phyloP scores from a whole-genome alignment of 1,284 basidiomycete species.

The Pascua sp. region DNA sequence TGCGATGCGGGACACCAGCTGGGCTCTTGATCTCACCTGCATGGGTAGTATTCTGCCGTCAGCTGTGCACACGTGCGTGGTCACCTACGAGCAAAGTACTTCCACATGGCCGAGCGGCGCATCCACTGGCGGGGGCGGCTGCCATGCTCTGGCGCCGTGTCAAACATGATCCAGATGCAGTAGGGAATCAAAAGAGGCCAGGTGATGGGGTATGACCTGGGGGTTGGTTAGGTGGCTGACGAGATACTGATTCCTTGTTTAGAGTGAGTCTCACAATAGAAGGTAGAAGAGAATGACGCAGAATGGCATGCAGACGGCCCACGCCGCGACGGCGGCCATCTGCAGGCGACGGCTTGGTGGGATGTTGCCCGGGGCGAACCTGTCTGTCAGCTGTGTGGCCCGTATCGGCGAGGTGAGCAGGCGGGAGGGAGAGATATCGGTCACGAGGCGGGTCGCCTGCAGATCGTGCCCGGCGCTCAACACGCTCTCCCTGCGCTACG shows the following conservation, averaged over 20 bases:
- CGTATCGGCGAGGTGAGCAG: not conserved
- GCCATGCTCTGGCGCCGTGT: conserved; percentile 72
- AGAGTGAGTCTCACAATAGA: conserved; percentile 61
- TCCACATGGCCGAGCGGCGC: conserved; percentile 68
- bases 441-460: not conserved
- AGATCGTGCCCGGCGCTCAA: not conserved
- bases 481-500: too few relatives aligned
- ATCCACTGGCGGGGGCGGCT: conserved; percentile 76
- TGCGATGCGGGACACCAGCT: not conserved
- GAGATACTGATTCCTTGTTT: not conserved
- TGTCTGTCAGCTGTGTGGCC: conserved; percentile 12
- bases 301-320: conserved; percentile 76
- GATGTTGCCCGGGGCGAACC: conserved; percentile 49
- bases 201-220: conserved; percentile 77
- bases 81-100: conserved; percentile 47
- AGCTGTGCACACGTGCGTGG: not conserved
- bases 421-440: not conserved
- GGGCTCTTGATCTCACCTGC: conserved; percentile 19
- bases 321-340: conserved; percentile 78
- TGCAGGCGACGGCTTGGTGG: conserved; percentile 64
- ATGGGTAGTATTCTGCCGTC: conserved; percentile 84
- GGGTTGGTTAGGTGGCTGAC: not conserved
- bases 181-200: conserved; percentile 87
- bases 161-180: conserved; percentile 74
- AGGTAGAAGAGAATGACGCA: conserved; percentile 68